Percentiles rank a stretch among this genome's conserved stretches.
These are phyloP conservation scores for Xylaria curta DNA, from an alignment of 495 filamentous ascomycete species.

Conservation along the genomic window DNA sequence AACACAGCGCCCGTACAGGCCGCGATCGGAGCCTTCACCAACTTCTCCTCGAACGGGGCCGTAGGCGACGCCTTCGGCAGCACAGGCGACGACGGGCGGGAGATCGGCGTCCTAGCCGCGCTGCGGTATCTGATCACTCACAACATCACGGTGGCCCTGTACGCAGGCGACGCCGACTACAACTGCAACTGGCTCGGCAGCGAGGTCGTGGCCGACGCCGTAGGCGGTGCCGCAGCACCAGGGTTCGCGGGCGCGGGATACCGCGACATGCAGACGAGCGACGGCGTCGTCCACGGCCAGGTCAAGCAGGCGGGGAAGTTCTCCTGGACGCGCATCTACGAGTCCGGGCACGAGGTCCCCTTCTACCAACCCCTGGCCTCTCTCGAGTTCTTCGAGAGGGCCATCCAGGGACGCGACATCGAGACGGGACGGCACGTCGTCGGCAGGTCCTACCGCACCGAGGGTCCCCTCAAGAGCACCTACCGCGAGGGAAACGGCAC, in stretches of 20 bases:
- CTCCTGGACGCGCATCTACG: conserved; percentile 68
- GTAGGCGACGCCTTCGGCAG: conserved; percentile 57
- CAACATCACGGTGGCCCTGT: conserved; percentile 61
- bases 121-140: conserved; percentile 54
- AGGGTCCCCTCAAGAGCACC: conserved; percentile 56
- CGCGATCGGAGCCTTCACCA: conserved; percentile 65
- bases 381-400: conserved; percentile 65
- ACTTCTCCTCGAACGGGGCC: conserved; percentile 58
- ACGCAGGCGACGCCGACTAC: conserved; percentile 69
- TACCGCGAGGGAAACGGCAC: conserved; percentile 66
- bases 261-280: conserved; percentile 60
- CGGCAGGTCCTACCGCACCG: conserved; percentile 49
- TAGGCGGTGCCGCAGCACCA: conserved; percentile 49
- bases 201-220: conserved; percentile 56
- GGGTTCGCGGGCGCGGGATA: conserved; percentile 60
- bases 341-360: conserved; percentile 71
- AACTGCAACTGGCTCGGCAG: conserved; percentile 67
- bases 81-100: conserved; percentile 64
- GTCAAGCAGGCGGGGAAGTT: conserved; percentile 68
- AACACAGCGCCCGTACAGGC: conserved; percentile 61
- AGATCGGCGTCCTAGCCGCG: conserved; percentile 56
- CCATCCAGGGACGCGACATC: conserved; percentile 62
- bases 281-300: conserved; percentile 65
- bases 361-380: conserved; percentile 72
- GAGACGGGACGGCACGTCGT: conserved; percentile 60